Evolutionary conservation across 2,329 filamentous ascomycete species (phyloP), one percentile per base, ranked within the genome.

Genomic region (Ophiocordyceps camponoti-rufipedis): DNA sequence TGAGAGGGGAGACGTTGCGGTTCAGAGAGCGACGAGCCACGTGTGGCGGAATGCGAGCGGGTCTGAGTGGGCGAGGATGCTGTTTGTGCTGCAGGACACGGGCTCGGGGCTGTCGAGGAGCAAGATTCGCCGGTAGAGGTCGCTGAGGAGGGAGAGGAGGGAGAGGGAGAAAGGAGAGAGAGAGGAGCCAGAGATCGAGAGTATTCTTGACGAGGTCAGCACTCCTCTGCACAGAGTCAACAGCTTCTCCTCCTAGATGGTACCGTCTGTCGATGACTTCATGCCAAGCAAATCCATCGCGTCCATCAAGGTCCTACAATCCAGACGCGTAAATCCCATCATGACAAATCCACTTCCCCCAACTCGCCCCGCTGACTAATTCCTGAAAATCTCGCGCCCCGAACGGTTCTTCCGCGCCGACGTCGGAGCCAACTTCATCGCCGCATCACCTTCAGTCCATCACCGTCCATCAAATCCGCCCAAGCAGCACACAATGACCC

Each of bases 21-120:
- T 77, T 18, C 72, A 77, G 56, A 60, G 74, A 39, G 71, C 65
- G 1, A 74, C 72, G 3, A 70, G 68, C 59, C 73, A 77, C 54
- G 64, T 64, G 28, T 75, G 71, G 72, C 55, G 61, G 43, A 75
- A 75, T 47, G 54, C 59, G 14, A 69, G 63, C 48, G 49, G 56
- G 42, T 68, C 63, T 13, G 63, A 66, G 43, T 72, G 69, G 70
- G 60, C 66, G 14, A 55, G 70, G 13, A 64, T 72, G 57, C 48
- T 57, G 56, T 57, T 69, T 56, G 61, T 66, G 11, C 52, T 69
- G 42, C 62, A 67, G 53, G 64, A 65, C 43, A n/a, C 14, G 14
- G 9, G 14, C 14, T 16, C 35, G 5, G 28, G 5, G n/a, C 10
- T 13, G 42, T 16, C 42, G 42, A 32, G 29, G 28, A 43, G 29